Conservation (phyloP, 1,284 basidiomycete genomes). For the Ustilago tritici region DNA sequence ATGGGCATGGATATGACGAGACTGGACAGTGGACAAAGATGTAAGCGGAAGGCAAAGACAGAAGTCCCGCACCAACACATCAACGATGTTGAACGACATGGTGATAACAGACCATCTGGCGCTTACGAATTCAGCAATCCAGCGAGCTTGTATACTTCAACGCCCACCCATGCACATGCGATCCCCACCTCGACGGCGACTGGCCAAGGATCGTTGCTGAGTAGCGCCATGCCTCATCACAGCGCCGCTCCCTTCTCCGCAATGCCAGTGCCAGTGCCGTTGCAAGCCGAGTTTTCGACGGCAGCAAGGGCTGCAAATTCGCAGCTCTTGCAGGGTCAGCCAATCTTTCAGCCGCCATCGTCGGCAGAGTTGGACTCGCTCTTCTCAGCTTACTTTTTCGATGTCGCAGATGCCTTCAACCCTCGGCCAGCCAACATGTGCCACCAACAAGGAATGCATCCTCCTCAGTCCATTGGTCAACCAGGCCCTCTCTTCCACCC, state of each 20-base stretch:
- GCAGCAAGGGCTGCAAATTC: constrained; percentile 15
- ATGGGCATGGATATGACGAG: not conserved
- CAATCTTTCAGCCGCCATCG: constrained; percentile 47
- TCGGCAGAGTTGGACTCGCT: constrained; percentile 53
- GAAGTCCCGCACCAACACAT: constrained; percentile 2
- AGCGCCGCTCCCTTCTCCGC: not conserved
- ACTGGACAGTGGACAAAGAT: constrained; percentile 5
- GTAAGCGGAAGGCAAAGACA: constrained; percentile 26
- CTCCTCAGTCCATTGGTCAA: constrained; percentile 1
- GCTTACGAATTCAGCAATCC: constrained; percentile 7
- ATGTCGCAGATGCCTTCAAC: constrained; percentile 39
- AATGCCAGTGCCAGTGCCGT: constrained; percentile 6
- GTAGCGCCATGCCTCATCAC: constrained; percentile 13
- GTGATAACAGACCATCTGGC: not conserved
- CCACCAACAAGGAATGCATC: constrained; percentile 9
- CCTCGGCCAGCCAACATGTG: constrained; percentile 4
- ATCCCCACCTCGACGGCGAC: not conserved
- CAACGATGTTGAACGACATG: constrained; percentile 1
- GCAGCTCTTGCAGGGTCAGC: constrained; percentile 35
- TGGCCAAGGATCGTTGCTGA: constrained; percentile 12
- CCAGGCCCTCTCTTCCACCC: not conserved
- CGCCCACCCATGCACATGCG: not conserved
- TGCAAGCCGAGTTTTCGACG: constrained; percentile 7
- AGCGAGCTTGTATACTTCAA: constrained; percentile 4
- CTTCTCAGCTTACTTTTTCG: constrained; percentile 54